These are phyloP conservation scores for Lippia alba DNA, from an alignment of 305 asterid genomes.

Conservation along the genomic window DNA sequence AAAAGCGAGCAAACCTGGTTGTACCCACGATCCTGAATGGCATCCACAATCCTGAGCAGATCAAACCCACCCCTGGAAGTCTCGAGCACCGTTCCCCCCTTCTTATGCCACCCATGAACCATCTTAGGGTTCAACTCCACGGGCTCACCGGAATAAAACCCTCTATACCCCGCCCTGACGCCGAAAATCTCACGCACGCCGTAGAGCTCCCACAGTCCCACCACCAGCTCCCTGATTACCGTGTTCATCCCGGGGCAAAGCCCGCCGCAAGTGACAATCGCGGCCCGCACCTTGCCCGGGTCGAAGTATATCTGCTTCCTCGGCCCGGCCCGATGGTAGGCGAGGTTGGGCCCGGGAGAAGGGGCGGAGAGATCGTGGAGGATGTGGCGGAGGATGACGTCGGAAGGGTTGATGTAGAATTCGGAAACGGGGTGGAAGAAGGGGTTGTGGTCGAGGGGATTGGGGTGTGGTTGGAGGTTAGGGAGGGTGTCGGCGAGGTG, in stretches of 20 bases:
- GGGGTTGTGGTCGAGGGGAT: slow-evolving; percentile 60
- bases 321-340: slow-evolving; percentile 83
- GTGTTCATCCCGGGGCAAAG: slow-evolving; percentile 89
- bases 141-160: slow-evolving; percentile 60
- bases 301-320: slow-evolving; percentile 56
- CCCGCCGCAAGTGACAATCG: slow-evolving; percentile 85
- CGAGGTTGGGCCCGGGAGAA: slow-evolving; percentile 35
- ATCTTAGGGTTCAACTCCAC: slow-evolving; percentile 54
- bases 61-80: slow-evolving; percentile 87
- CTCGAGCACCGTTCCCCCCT: slow-evolving; percentile 70
- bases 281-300: slow-evolving; percentile 58
- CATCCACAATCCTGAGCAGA: slow-evolving; percentile 55
- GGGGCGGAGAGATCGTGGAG: slow-evolving; percentile 53
- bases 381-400: slow-evolving; percentile 68
- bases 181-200: slow-evolving; percentile 72
- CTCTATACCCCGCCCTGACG: slow-evolving; percentile 68
- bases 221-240: slow-evolving; percentile 82
- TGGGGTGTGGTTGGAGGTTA: slow-evolving; percentile 49
- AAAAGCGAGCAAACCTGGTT: slow-evolving; percentile 54
- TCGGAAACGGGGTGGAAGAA: slow-evolving; percentile 60
- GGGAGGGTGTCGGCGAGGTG: slow-evolving; percentile 65
- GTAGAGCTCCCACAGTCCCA: slow-evolving; percentile 80
- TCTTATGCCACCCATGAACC: slow-evolving; percentile 75
- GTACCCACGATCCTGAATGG: slow-evolving; percentile 63
- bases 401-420: slow-evolving; percentile 69